Percentiles rank a stretch among this genome's conserved stretches.
Conservation (phyloP, 2,329 filamentous ascomycete species). For the Nigrograna mackinnonii region DNA sequence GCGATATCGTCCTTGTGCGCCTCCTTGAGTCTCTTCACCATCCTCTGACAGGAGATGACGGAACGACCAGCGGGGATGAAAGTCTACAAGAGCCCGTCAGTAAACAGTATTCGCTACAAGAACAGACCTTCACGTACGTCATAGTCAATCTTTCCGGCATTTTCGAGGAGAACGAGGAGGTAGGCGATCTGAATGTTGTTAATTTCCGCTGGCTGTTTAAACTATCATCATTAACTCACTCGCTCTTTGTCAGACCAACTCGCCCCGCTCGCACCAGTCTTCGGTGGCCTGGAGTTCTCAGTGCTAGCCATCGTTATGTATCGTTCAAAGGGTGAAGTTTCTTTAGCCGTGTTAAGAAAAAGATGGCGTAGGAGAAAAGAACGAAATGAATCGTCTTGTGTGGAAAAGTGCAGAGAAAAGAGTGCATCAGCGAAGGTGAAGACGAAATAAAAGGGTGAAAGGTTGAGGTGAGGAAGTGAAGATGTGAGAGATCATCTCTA, state of each 20-base stretch:
- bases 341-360: too few relatives aligned
- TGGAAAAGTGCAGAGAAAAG: too few relatives aligned
- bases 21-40: slow-evolving; percentile 1
- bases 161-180: background rate
- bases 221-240: background rate
- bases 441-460: too few relatives aligned
- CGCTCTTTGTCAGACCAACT: background rate
- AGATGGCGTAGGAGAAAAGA: too few relatives aligned
- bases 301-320: background rate
- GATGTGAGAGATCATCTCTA: too few relatives aligned
- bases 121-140: too few relatives aligned
- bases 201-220: background rate
- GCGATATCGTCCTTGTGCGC: slow-evolving; percentile 3
- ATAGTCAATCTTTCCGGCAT: background rate
- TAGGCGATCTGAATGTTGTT: background rate
- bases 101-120: too few relatives aligned
- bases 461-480: too few relatives aligned
- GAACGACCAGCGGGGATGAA: background rate
- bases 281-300: background rate
- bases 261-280: too few relatives aligned
- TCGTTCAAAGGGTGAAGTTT: too few relatives aligned
- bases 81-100: background rate
- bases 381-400: too few relatives aligned
- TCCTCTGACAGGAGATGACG: background rate
- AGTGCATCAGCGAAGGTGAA: too few relatives aligned